Percentiles rank a stretch among this genome's conserved stretches.
Conservation (phyloP, 2,329 filamentous ascomycete genomes). For the Cladophialophora yegresii region DNA sequence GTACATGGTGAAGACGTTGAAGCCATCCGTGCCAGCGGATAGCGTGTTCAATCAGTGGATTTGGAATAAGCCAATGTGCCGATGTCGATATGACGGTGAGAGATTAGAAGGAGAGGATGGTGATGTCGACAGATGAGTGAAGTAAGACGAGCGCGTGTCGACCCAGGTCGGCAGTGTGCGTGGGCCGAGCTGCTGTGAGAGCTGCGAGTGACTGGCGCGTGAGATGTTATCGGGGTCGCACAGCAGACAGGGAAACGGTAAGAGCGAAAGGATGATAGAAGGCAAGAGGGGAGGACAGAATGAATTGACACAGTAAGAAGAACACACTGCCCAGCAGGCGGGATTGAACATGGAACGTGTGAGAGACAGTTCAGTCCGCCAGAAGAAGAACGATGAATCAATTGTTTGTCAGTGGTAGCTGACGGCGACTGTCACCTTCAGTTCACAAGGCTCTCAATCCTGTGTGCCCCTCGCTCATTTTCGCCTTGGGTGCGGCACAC, state of each 20-base stretch:
- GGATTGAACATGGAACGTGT: neutral
- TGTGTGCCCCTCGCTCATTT: slow-evolving; percentile 2
- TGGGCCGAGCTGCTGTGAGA: slow-evolving; percentile 8
- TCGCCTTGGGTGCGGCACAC: slow-evolving; percentile 16
- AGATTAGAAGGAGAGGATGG: slow-evolving; percentile 24
- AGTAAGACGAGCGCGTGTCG: slow-evolving; percentile 28
- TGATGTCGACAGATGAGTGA: slow-evolving; percentile 25
- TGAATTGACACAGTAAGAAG: slow-evolving; percentile 7
- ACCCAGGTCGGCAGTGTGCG: slow-evolving; percentile 18
- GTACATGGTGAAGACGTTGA: slow-evolving; percentile 21
- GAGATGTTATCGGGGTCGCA: slow-evolving; percentile 19
- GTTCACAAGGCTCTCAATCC: slow-evolving; percentile 1
- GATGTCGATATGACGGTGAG: slow-evolving; percentile 22
- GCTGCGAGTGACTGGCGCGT: slow-evolving; percentile 9
- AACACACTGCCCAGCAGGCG: slow-evolving; percentile 9
- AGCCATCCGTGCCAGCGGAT: slow-evolving; percentile 33
- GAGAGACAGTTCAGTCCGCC: neutral
- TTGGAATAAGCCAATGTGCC: slow-evolving; percentile 19
- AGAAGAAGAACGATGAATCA: slow-evolving; percentile 1
- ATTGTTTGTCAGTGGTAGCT: neutral
- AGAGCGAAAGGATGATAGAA: slow-evolving; percentile 14
- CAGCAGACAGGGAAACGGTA: slow-evolving; percentile 12
- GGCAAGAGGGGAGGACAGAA: slow-evolving; percentile 14
- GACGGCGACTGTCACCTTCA: slow-evolving; percentile 3
- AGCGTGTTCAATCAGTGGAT: slow-evolving; percentile 19